Percentiles rank a stretch among this genome's conserved stretches.
These are phyloP conservation scores for Phytophthora fragariae DNA, from an alignment of 352 stramenopile genomes.

Conservation along the genomic window DNA sequence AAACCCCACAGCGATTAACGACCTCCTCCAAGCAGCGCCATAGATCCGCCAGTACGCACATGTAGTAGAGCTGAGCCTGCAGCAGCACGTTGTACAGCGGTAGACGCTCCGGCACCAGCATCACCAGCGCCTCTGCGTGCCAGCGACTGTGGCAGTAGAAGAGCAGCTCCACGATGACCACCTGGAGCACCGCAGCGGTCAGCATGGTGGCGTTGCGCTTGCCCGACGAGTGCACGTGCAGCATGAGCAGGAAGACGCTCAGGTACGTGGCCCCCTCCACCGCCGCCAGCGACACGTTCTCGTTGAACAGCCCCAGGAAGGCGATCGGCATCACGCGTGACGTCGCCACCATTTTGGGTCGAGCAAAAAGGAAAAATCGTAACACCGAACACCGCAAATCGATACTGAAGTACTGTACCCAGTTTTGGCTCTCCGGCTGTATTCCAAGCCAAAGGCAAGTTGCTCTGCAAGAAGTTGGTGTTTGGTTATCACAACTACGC, in stretches of 20 bases:
- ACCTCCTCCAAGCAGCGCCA: neutral
- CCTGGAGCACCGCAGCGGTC: slow-evolving; percentile 51
- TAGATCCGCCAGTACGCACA: slow-evolving; percentile 42
- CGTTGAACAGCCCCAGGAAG: slow-evolving; percentile 74
- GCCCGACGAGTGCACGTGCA: slow-evolving; percentile 82
- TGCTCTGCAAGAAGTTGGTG: no score
- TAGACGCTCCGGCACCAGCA: slow-evolving; percentile 60
- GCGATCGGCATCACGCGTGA: slow-evolving; percentile 71
- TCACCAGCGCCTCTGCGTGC: slow-evolving; percentile 77
- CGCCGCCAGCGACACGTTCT: slow-evolving; percentile 77
- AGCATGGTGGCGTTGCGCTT: slow-evolving; percentile 79
- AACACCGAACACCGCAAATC: neutral
- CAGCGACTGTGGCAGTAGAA: slow-evolving; percentile 73
- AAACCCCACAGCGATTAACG: neutral
- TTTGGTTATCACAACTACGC: neutral
- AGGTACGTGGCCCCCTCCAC: slow-evolving; percentile 72
- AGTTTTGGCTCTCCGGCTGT: neutral
- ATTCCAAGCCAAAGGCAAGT: neutral
- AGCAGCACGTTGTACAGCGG: slow-evolving; percentile 75
- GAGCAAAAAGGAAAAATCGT: slow-evolving; percentile 11
- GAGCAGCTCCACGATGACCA: slow-evolving; percentile 67
- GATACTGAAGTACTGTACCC: neutral
- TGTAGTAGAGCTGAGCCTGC: slow-evolving; percentile 82
- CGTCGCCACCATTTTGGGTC: slow-evolving; percentile 36
- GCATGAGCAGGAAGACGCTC: slow-evolving; percentile 68